Base-by-base conservation (phyloP, 2,329 filamentous ascomycete genomes). In the Didymella glomerata region DNA sequence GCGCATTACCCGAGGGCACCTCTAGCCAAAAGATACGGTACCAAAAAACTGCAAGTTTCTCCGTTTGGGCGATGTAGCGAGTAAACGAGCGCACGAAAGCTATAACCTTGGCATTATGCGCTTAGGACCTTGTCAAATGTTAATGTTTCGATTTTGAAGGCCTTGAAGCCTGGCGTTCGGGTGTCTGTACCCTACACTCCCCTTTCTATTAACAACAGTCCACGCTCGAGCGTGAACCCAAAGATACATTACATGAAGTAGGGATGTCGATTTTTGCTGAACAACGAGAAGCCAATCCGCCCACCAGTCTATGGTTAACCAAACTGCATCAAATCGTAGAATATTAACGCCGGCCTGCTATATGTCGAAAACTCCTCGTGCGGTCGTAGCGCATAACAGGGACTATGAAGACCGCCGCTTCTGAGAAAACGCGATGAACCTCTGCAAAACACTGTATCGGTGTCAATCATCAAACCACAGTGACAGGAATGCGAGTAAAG, bases 191-290 rank as follows among this genome's bases (percentile, higher is more conserved):
- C 41, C 25, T 47, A 42, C 27, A 24, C 34, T 22, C 27, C n/a
- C 46, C 46, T 36, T 47, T 20, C 9, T 59, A 59, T 54, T 48
- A 51, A 54, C 56, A 59, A 47, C 14, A 46, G 56, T 40, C 54
- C 51, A 41, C 34, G 36, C 47, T 47, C 22, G 50, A 59, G 50
- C 56, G 24, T 9, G 32, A 46, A 40, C 34, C 28, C 46, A 62
- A 62, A 60, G 61, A 49, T 62, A 64, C 63, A 62, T 50, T 63
- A 66, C 63, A 64, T 53, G 61, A 62, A 60, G 49, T 48, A 52
- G 40, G 24, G 28, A 55, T 52, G 25, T 25, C 41, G 25, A 25
- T 30, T 47, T 36, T 46, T 47, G 46, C 30, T 47, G 40, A 54
- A 51, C 27, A 51, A 36, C 41, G 10, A 32, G 40, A 54, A 44